These are phyloP conservation scores for Panaeolus cyanescens DNA, from an alignment of 768 basidiomycete species.

Conservation along the genomic window DNA sequence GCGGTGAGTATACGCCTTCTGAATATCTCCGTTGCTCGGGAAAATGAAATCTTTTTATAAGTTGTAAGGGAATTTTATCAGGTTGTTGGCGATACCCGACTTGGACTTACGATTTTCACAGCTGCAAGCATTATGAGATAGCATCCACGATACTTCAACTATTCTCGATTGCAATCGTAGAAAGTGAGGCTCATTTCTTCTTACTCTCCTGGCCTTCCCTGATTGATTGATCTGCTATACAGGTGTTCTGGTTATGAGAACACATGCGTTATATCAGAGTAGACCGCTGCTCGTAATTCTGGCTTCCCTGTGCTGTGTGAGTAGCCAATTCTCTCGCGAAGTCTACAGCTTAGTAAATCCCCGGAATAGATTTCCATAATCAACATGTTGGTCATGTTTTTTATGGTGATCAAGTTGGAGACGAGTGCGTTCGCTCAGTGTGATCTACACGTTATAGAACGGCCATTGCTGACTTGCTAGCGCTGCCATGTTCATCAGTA, in stretches of 20 bases:
- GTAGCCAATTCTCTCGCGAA: background rate
- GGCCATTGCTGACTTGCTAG: background rate
- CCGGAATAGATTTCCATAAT: conserved; percentile 14
- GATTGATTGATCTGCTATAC: background rate
- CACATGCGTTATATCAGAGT: conserved; percentile 26
- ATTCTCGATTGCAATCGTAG: conserved; percentile 21
- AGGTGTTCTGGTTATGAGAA: conserved; percentile 28
- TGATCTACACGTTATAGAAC: too few species aligned
- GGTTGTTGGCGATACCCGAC: too few species aligned
- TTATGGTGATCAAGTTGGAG: conserved; percentile 17
- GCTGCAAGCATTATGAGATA: conserved; percentile 24
- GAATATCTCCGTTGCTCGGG: background rate
- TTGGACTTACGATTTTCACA: background rate
- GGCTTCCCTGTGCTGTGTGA: conserved; percentile 16
- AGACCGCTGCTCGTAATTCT: conserved; percentile 15
- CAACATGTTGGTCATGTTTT: conserved; percentile 21
- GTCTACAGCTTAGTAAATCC: background rate
- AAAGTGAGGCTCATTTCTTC: conserved; percentile 14
- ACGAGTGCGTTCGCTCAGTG: conserved; percentile 25
- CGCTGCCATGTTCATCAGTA: conserved; percentile 9
- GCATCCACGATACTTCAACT: conserved; percentile 22
- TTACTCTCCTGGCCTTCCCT: background rate
- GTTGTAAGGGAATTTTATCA: background rate
- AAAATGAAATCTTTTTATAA: conserved; percentile 15
- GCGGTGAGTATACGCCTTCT: conserved; percentile 10